Evolutionary conservation across 2,329 filamentous ascomycete species (phyloP).

Genomic region (Annulohypoxylon truncatum): DNA sequence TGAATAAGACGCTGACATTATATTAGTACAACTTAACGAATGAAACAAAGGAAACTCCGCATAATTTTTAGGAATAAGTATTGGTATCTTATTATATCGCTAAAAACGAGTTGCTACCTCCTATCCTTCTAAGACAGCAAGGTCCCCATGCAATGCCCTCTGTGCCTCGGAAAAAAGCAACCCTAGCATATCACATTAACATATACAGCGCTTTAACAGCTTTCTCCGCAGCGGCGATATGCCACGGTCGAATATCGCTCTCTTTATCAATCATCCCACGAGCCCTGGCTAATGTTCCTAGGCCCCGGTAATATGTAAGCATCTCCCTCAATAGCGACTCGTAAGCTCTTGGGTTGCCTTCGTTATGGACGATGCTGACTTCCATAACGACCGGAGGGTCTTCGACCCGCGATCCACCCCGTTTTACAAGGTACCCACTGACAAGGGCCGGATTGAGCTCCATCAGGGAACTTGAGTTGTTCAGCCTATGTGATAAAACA

Average conservation of each 20-base stretch:
- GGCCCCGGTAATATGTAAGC: constrained; percentile 73
- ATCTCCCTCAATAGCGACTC: constrained; percentile 78
- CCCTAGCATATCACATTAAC: constrained; percentile 63
- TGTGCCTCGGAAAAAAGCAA: neutral
- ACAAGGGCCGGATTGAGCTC: constrained; percentile 69
- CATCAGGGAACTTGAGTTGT: constrained; percentile 66
- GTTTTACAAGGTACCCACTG: constrained; percentile 75
- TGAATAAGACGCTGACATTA: too few species aligned
- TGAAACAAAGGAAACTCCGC: neutral
- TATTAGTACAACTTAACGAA: neutral
- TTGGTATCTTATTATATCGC: constrained; percentile 22
- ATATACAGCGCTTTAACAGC: constrained; percentile 73
- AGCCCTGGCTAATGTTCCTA: constrained; percentile 76
- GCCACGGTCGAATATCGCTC: constrained; percentile 78
- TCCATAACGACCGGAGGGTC: constrained; percentile 72
- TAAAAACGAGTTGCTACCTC: neutral
- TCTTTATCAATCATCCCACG: constrained; percentile 71
- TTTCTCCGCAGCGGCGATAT: constrained; percentile 78
- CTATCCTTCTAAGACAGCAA: neutral
- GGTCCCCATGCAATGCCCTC: neutral
- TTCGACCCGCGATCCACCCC: constrained; percentile 65
- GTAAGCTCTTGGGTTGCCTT: constrained; percentile 64
- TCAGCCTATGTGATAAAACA: constrained; percentile 73
- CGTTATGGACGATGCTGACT: constrained; percentile 71
- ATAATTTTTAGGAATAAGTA: neutral